Conservation (phyloP, 2,329 filamentous ascomycete genomes). For the Cordyceps militaris region DNA sequence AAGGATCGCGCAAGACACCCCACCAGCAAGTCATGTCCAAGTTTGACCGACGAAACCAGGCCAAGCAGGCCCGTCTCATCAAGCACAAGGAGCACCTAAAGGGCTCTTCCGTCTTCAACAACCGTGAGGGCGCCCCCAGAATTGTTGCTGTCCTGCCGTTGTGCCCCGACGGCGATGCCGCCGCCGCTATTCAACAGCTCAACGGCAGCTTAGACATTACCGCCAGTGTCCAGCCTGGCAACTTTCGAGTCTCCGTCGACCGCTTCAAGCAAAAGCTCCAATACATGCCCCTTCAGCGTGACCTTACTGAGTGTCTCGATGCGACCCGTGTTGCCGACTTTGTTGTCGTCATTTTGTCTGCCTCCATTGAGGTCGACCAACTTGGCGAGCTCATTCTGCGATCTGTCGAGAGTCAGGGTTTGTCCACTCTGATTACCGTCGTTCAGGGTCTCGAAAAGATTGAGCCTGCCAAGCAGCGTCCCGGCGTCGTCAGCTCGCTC, state of each 20-base stretch:
- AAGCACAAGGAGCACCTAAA: slow-evolving; percentile 80
- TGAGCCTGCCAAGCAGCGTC: slow-evolving; percentile 70
- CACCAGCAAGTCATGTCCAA: slow-evolving; percentile 98
- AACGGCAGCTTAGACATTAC: slow-evolving; percentile 77
- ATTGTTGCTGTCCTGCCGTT: slow-evolving; percentile 85
- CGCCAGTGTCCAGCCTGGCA: slow-evolving; percentile 51
- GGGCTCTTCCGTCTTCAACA: slow-evolving; percentile 75
- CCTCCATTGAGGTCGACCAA: slow-evolving; percentile 74
- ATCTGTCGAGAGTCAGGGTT: slow-evolving; percentile 84
- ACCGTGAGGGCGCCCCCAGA: slow-evolving; percentile 76
- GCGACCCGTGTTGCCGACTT: slow-evolving; percentile 86
- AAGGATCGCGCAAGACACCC: slow-evolving; percentile 72
- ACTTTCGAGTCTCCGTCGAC: slow-evolving; percentile 65
- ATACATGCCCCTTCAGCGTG: slow-evolving; percentile 68
- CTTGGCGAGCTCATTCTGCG: slow-evolving; percentile 79
- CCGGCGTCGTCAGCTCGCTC: slow-evolving; percentile 71
- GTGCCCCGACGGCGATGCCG: slow-evolving; percentile 62
- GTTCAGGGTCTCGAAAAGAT: slow-evolving; percentile 74
- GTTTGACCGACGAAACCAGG: slow-evolving; percentile 88
- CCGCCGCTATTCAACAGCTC: slow-evolving; percentile 60
- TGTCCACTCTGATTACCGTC: slow-evolving; percentile 84
- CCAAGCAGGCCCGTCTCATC: slow-evolving; percentile 76
- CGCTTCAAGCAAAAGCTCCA: slow-evolving; percentile 93
- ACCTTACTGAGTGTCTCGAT: slow-evolving; percentile 73
- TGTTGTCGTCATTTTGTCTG: slow-evolving; percentile 77